A percentile compares a stretch with the other conserved stretches of the same genome.
Conservation (phyloP, 345 rosid species). For the Raphanus raphanistrum region DNA sequence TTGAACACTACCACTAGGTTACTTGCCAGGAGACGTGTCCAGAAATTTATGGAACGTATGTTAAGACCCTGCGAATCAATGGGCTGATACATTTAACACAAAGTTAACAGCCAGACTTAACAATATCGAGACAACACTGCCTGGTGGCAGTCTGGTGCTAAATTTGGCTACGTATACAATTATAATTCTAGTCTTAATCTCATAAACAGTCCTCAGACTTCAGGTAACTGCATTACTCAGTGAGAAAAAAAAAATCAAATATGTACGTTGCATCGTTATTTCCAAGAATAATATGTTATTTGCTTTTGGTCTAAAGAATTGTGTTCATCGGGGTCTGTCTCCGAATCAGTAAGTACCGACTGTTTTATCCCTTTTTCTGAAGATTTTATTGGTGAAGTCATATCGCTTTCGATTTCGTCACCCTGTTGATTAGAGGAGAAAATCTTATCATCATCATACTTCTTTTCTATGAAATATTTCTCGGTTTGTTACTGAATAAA, state of each 20-base stretch:
- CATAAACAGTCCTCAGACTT: constrained; percentile 28
- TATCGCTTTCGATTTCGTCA: no score
- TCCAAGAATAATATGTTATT: background rate
- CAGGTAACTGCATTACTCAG: constrained; percentile 33
- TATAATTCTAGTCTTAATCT: constrained; percentile 9
- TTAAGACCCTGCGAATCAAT: background rate
- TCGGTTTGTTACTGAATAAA: no score
- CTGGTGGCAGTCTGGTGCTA: constrained; percentile 35
- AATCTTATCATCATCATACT: no score
- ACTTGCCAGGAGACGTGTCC: constrained; percentile 12
- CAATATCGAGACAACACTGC: constrained; percentile 35
- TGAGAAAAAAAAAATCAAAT: no score
- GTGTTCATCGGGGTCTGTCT: no score
- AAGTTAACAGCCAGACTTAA: background rate
- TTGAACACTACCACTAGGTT: constrained; percentile 31
- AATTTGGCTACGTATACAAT: constrained; percentile 12
- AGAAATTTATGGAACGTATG: constrained; percentile 27
- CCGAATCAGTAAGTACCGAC: no score
- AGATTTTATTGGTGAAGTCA: no score
- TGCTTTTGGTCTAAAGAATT: background rate
- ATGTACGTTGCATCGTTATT: background rate
- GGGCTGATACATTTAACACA: constrained; percentile 14
- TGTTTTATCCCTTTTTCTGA: no score
- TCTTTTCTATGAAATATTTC: no score
- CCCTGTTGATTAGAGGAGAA: no score